phyloP scores from a whole-genome alignment of 2,329 filamentous ascomycete species.

The Verruconis gallopava region DNA sequence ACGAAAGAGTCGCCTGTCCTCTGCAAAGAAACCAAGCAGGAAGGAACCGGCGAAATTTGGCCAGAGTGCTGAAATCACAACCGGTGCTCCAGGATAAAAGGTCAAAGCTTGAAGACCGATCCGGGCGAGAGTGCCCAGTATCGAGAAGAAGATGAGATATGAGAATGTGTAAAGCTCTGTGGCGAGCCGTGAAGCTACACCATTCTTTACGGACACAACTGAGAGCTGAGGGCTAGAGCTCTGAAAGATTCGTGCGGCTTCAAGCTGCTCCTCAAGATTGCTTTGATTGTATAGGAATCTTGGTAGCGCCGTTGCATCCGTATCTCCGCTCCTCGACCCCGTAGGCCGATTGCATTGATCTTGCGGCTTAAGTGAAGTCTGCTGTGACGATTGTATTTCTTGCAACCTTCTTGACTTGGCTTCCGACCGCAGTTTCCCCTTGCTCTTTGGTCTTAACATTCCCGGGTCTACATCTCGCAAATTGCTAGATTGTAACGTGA shows the following conservation, averaged over 20 bases:
- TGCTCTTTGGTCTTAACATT: neutral
- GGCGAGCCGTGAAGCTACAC: neutral
- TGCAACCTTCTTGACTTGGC: too few species aligned
- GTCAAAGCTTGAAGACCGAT: constrained; percentile 70
- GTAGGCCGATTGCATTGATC: too few species aligned
- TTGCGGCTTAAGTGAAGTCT: too few species aligned
- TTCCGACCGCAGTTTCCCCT: neutral
- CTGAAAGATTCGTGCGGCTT: neutral
- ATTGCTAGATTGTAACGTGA: neutral
- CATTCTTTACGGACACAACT: neutral
- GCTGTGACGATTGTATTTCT: too few species aligned
- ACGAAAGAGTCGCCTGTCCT: constrained; percentile 65
- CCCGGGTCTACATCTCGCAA: neutral
- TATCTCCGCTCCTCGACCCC: neutral
- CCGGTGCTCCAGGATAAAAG: constrained; percentile 62
- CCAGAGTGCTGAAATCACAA: constrained; percentile 68
- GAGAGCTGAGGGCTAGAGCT: neutral
- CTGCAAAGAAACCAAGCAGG: constrained; percentile 71
- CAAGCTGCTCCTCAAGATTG: neutral
- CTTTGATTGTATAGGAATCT: neutral
- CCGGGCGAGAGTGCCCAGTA: constrained; percentile 75
- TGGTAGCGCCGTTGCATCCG: neutral
- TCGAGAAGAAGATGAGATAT: constrained; percentile 73
- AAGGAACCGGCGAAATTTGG: constrained; percentile 73
- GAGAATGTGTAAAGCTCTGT: constrained; percentile 49